These are phyloP conservation scores for Micromonas commoda DNA, from an alignment of 139 green algal genomes.

Conservation along the genomic window DNA sequence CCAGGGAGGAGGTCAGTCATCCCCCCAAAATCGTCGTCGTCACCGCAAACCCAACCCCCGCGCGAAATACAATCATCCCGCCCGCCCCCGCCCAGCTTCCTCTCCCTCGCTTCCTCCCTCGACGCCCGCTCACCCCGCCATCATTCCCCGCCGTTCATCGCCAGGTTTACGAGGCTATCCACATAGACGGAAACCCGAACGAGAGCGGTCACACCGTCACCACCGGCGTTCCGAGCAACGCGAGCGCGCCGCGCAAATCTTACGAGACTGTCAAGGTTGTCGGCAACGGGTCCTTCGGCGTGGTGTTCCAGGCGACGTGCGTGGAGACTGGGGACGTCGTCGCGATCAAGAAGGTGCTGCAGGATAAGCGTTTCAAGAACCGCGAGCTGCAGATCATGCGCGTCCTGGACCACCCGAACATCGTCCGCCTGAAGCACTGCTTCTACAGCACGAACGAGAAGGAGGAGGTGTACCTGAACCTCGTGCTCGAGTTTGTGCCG, in stretches of 20 bases:
- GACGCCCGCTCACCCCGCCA: too few species aligned
- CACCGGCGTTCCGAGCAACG: neutral
- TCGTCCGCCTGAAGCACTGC: conserved; percentile 94
- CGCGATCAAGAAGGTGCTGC: conserved; percentile 99
- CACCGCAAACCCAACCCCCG: too few species aligned
- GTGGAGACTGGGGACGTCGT: conserved; percentile 91
- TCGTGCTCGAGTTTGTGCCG: conserved; percentile 97
- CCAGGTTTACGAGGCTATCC: conserved; percentile 12
- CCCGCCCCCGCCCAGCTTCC: too few species aligned
- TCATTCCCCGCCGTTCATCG: too few species aligned
- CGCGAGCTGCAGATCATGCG: conserved; percentile 96
- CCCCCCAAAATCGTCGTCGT: too few species aligned
- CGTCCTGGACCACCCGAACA: conserved; percentile 91
- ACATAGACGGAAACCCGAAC: conserved; percentile 29
- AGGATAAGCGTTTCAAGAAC: conserved; percentile 99
- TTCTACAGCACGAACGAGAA: conserved; percentile 76
- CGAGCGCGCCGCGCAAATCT: conserved; percentile 45
- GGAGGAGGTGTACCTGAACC: conserved; percentile 89
- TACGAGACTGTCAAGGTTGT: conserved; percentile 89
- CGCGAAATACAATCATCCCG: too few species aligned
- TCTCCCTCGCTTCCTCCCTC: too few species aligned
- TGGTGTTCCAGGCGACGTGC: conserved; percentile 84
- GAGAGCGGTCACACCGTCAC: conserved; percentile 25
- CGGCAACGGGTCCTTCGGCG: conserved; percentile 95
- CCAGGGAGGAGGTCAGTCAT: neutral